Evolutionary conservation across 2,329 filamentous ascomycete species (phyloP).

Genomic region (Chaetomiaceae sp.): DNA sequence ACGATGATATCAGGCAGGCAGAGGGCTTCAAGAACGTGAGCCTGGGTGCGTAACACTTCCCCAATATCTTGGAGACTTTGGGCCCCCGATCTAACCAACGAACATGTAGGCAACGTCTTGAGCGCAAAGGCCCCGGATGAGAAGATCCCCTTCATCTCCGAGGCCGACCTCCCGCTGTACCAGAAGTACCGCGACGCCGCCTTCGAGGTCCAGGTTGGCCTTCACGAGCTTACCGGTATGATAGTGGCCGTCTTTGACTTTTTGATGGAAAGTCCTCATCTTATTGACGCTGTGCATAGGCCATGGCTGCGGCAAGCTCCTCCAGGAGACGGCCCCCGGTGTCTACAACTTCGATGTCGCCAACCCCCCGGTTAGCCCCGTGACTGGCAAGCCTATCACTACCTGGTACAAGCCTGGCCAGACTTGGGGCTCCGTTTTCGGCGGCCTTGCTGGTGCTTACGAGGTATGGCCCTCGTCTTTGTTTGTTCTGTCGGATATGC

Average conservation of each 20-base stretch:
- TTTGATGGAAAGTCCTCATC: not conserved
- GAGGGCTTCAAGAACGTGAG: constrained; percentile 92
- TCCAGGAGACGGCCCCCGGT: constrained; percentile 81
- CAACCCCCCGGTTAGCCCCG: constrained; percentile 75
- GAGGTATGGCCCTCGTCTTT: constrained; percentile 41
- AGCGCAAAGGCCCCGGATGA: constrained; percentile 89
- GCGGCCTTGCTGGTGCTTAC: constrained; percentile 78
- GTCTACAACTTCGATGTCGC: constrained; percentile 82
- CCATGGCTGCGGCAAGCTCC: constrained; percentile 87
- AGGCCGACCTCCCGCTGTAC: constrained; percentile 72
- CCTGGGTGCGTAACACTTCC: constrained; percentile 54
- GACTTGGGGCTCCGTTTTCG: constrained; percentile 92
- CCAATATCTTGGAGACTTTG: too few species aligned
- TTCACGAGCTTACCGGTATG: constrained; percentile 71
- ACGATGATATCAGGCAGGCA: constrained; percentile 72
- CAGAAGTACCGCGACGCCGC: constrained; percentile 78
- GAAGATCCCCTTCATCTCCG: constrained; percentile 82
- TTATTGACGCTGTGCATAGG: constrained; percentile 37
- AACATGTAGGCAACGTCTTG: constrained; percentile 64
- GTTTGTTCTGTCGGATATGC: too few species aligned
- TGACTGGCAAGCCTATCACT: constrained; percentile 70
- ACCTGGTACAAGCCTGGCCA: constrained; percentile 94
- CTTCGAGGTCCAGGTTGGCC: constrained; percentile 93
- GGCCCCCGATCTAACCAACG: too few species aligned
- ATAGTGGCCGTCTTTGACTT: not conserved